Conservation (phyloP, 2,329 filamentous ascomycete genomes). For the Shiraia sp. region DNA sequence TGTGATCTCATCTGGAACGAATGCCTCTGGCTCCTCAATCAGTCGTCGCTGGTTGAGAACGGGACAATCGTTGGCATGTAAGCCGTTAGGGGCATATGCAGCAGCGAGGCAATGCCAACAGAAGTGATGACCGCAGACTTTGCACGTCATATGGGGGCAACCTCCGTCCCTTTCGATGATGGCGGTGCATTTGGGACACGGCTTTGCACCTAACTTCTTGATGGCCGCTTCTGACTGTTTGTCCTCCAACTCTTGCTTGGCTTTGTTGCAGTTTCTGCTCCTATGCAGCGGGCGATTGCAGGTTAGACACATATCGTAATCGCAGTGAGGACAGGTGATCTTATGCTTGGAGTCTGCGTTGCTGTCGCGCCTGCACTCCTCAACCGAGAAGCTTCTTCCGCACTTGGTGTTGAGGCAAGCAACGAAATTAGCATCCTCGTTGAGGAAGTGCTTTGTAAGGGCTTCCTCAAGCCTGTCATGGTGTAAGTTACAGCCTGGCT, state of each 20-base stretch:
- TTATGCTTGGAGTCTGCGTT: slow-evolving; percentile 6
- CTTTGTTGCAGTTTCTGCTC: slow-evolving; percentile 14
- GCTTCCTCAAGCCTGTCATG: slow-evolving; percentile 24
- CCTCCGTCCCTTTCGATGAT: slow-evolving; percentile 32
- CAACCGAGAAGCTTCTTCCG: slow-evolving; percentile 27
- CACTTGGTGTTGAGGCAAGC: slow-evolving; percentile 24
- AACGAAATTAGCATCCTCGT: slow-evolving; percentile 13
- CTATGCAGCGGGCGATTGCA: slow-evolving; percentile 28
- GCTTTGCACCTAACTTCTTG: slow-evolving; percentile 28
- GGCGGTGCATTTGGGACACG: slow-evolving; percentile 28
- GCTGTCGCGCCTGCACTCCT: slow-evolving; percentile 11
- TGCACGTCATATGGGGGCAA: slow-evolving; percentile 33
- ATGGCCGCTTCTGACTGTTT: slow-evolving; percentile 14
- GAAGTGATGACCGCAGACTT: slow-evolving; percentile 25
- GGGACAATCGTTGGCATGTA: too few species aligned
- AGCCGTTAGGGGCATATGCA: too few species aligned
- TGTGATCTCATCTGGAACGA: too few species aligned
- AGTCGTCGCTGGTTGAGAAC: too few species aligned
- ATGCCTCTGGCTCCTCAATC: too few species aligned
- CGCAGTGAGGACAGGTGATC: slow-evolving; percentile 30
- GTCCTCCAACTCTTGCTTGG: slow-evolving; percentile 18
- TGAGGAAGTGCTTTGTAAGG: slow-evolving; percentile 16
- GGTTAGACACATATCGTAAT: slow-evolving; percentile 17
- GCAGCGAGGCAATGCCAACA: slow-evolving; percentile 23
- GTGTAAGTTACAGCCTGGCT: too few species aligned